Conservation (phyloP, 441 rosid genomes). For the Erodium moschatum region DNA sequence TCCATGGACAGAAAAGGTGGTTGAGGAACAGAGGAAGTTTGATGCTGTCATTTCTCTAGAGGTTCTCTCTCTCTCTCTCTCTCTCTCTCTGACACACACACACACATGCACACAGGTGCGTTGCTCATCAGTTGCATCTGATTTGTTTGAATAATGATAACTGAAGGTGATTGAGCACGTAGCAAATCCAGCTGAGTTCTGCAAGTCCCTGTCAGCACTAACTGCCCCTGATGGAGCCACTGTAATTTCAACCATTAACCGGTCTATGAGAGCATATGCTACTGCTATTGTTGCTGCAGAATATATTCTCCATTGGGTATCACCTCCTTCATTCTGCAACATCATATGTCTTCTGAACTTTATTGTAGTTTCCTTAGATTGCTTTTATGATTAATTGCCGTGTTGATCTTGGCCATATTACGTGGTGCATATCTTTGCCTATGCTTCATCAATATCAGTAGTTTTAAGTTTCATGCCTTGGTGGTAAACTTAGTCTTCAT, state of each 20-base stretch:
- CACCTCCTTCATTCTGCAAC: slow-evolving; percentile 13
- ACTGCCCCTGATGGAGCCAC: slow-evolving; percentile 59
- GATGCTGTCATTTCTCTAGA: slow-evolving; percentile 82
- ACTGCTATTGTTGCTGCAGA: slow-evolving; percentile 84
- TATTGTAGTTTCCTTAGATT: slow-evolving; percentile 1
- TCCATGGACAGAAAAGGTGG: slow-evolving; percentile 55
- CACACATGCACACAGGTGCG: not conserved
- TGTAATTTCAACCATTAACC: slow-evolving; percentile 72
- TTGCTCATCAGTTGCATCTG: not conserved
- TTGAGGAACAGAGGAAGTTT: slow-evolving; percentile 62
- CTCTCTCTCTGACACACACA: slow-evolving; percentile 1
- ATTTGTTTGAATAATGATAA: slow-evolving; percentile 19
- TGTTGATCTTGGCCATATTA: not conserved
- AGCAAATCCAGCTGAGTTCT: slow-evolving; percentile 79
- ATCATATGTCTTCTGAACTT: slow-evolving; percentile 1
- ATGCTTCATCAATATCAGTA: not conserved
- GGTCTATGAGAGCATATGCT: slow-evolving; percentile 73
- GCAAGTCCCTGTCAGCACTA: slow-evolving; percentile 71
- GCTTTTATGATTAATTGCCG: not conserved
- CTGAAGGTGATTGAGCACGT: slow-evolving; percentile 87
- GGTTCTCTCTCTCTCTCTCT: slow-evolving; percentile 30
- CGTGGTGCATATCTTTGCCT: not conserved
- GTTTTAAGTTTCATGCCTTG: not conserved
- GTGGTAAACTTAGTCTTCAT: not conserved
- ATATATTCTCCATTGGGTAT: slow-evolving; percentile 83